Conservation (phyloP, 441 rosid genomes). For the Croton laevigatus region DNA sequence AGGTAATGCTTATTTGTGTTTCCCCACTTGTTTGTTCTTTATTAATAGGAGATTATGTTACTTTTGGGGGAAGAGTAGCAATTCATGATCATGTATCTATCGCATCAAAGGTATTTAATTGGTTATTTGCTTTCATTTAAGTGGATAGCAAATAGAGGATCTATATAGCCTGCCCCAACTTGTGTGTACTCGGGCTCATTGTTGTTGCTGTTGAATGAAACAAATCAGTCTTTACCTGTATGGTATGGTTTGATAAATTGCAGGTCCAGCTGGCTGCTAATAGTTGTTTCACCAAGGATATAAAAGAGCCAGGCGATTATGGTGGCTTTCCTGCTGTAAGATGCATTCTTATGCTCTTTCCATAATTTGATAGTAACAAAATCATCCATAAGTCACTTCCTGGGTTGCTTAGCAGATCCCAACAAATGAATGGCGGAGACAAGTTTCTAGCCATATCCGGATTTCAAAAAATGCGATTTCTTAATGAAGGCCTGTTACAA, state of each 20-base stretch:
- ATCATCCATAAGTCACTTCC: not conserved
- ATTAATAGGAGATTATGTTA: conserved; percentile 60
- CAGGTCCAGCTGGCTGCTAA: conserved; percentile 74
- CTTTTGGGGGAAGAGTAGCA: conserved; percentile 71
- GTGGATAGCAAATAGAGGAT: too few relatives aligned
- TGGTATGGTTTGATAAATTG: conserved; percentile 9
- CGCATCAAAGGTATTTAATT: conserved; percentile 51
- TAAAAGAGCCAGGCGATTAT: conserved; percentile 64
- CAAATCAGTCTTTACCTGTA: not conserved
- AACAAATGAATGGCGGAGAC: conserved; percentile 54
- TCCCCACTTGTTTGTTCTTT: not conserved
- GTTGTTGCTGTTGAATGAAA: too few relatives aligned
- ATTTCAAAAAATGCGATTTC: conserved; percentile 29
- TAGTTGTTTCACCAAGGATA: conserved; percentile 65
- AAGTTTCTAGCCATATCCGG: conserved; percentile 33
- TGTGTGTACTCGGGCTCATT: too few relatives aligned
- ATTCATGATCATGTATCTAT: conserved; percentile 67
- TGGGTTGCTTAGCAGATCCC: conserved; percentile 41
- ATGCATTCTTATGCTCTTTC: not conserved
- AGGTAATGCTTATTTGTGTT: not conserved
- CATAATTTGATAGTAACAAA: not conserved
- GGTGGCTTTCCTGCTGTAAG: conserved; percentile 82
- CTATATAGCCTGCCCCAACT: too few relatives aligned
- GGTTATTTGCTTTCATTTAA: not conserved
- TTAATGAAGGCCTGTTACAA: not conserved